Base-by-base conservation (phyloP, 768 basidiomycete genomes). In the Termitomyces sp. region DNA sequence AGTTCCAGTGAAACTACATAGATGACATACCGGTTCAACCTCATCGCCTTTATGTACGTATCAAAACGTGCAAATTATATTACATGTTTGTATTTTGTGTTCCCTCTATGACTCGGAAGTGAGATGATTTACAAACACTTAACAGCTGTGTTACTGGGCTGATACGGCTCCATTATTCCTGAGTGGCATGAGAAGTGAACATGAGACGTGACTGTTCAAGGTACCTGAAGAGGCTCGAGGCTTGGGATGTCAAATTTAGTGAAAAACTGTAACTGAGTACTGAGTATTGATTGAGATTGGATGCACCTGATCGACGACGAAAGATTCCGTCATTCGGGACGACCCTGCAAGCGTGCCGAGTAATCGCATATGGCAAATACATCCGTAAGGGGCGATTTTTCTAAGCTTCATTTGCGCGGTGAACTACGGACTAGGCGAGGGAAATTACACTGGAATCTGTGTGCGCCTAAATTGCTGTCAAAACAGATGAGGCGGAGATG, bases 291-390 rank as follows among this genome's bases (percentile, higher is more conserved):
- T 48, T 63, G 55, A 63, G 61, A 66, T 65, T 63, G 55, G 57
- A 61, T 53, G 46, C 36, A 58, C 63, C 42, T 60, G 62, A 67
- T 67, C 57, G 59, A 4, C 32, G 35, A 57, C 55, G 71, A 70
- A 70, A 71, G 70, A 74, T 72, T 68, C 70, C 71, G 68, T 74
- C 70, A 72, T 32, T 66, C 73, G 67, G 70, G 67, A 54, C 61
- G 64, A 65, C 66, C 68, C 65, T 66, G 45, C 7, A 44, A 20
- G 15, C n/a, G 45, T 59, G 68, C 64, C 59, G 55, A 62, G 48
- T 58, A 58, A 28, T 36, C 63, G 64, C 45, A 22, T 46, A 20
- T 1, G 55, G 64, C 60, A 65, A 39, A 65, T 67, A 46, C 64
- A 60, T 67, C 71, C 69, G 65, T 66, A 69, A 70, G 68, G 68